phyloP scores from a whole-genome alignment of 1,284 basidiomycete genomes.

The Amylostereum areolatum region DNA sequence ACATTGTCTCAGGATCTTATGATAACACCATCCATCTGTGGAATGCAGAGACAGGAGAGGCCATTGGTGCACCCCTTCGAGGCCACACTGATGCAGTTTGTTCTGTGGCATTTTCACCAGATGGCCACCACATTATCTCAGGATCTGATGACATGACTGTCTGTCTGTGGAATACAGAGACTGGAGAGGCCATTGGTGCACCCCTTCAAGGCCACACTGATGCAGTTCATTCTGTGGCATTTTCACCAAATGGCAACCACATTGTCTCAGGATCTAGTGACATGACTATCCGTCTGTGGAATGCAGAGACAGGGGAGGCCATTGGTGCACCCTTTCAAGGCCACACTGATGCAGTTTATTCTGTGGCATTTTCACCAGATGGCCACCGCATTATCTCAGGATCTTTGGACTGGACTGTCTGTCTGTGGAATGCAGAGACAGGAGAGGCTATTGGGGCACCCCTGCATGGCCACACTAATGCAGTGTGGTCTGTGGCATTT shows the following conservation, averaged over 20 bases:
- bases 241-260: conserved; percentile 7
- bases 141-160: conserved; percentile 19
- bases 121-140: conserved; percentile 17
- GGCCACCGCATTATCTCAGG: conserved; percentile 19
- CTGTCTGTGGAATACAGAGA: conserved; percentile 5
- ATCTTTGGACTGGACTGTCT: conserved; percentile 19
- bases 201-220: conserved; percentile 20
- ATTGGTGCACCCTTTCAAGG: conserved; percentile 4
- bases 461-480: conserved; percentile 7
- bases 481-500: conserved; percentile 10
- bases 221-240: conserved; percentile 12
- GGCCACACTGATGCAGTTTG: conserved; percentile 19
- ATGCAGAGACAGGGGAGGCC: conserved; percentile 14
- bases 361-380: conserved; percentile 13
- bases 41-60: conserved; percentile 5
- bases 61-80: conserved; percentile 8
- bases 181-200: conserved; percentile 7
- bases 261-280: conserved; percentile 16
- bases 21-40: conserved; percentile 9
- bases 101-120: conserved; percentile 18
- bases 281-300: conserved; percentile 22
- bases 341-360: conserved; percentile 2
- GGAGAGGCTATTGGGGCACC: conserved; percentile 8
- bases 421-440: conserved; percentile 18
- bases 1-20: conserved; percentile 17